Conservation (phyloP, 108 stramenopile genomes). For the Skeletonema potamos region DNA sequence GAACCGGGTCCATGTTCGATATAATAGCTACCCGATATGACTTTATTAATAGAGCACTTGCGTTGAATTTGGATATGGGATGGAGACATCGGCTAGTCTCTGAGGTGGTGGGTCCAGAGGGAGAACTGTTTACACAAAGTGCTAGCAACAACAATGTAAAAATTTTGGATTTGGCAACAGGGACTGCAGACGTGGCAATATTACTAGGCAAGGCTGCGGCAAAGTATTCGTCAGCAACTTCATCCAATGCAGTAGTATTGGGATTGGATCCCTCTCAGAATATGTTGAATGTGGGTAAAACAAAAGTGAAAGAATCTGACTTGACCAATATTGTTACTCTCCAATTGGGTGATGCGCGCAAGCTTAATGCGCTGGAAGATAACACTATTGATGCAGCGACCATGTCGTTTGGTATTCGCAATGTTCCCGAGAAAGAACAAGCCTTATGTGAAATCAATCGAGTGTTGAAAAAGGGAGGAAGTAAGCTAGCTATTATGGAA, state of each 20-base stretch:
- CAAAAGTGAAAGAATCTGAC: constrained; percentile 54
- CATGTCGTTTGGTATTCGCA: constrained; percentile 95
- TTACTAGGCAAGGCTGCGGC: constrained; percentile 59
- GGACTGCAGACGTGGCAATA: constrained; percentile 93
- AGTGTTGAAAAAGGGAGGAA: constrained; percentile 50
- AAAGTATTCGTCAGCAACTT: constrained; percentile 10
- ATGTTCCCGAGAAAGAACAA: constrained; percentile 67
- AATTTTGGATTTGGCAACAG: constrained; percentile 84
- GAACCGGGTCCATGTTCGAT: constrained; percentile 89
- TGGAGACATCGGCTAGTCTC: constrained; percentile 80
- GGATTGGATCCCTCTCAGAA: constrained; percentile 88
- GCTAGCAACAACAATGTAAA: neutral
- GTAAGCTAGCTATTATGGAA: constrained; percentile 71
- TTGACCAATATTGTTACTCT: constrained; percentile 51
- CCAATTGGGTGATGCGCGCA: constrained; percentile 68
- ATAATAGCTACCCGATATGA: constrained; percentile 79
- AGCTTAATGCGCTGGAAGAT: constrained; percentile 40
- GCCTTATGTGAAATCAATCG: constrained; percentile 82
- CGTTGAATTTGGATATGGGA: constrained; percentile 80
- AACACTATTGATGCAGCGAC: constrained; percentile 83
- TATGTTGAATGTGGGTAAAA: constrained; percentile 80
- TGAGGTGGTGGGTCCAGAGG: constrained; percentile 34
- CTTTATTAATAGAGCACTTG: constrained; percentile 83
- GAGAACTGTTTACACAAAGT: constrained; percentile 11
- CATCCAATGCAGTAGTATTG: constrained; percentile 26